Evolutionary conservation across 257 asterid genomes (phyloP), one percentile per base, ranked within the genome.

Genomic region (Solanum pimpinellifolium): DNA sequence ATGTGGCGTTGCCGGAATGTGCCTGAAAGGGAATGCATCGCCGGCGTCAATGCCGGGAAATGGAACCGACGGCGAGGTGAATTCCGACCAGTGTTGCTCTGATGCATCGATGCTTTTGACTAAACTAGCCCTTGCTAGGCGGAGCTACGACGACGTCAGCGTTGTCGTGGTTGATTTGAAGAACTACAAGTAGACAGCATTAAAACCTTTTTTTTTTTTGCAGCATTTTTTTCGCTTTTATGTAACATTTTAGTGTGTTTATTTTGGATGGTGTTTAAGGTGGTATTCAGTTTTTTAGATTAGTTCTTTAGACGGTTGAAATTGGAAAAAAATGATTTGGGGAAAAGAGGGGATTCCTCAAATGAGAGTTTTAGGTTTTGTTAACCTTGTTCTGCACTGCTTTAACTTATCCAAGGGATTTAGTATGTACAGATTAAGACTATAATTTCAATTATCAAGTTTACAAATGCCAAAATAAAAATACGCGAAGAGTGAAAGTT

Each of bases 61-160:
- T n/a, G 90, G n/a, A 8, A 68, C 39, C 9, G 68, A 20, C 9
- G 87, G 83, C 8, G 81, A 5, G 6, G 85, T 39, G 46, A 81
- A 88, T 29, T 82, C 89, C 6, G 94, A 93, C 84, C 83, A 87
- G 87, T 90, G 94, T 44, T 95, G 97, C 84, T 88, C 87, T 15
- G 96, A 93, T 23, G 97, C 98, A 0, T 89, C 98, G 4, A 35
- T 91, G 92, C 86, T 94, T 72, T 83, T 94, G 80, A 92, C 96
- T 6, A 93, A 93, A 90, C 87, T 94, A 91, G 98, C 98, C 59
- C 88, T 94, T 91, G 94, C 97, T 0, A 85, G 98, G 86, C 86
- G 95, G 85, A 95, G 94, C 33, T 20, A 91, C 0, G 98, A 95
- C 88, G 94, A 95, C 31, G 94, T 94, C 6, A 94, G 94, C 11